Evolutionary conservation across 2,329 filamentous ascomycete genomes (phyloP).

Genomic region (Fusarium sp.): DNA sequence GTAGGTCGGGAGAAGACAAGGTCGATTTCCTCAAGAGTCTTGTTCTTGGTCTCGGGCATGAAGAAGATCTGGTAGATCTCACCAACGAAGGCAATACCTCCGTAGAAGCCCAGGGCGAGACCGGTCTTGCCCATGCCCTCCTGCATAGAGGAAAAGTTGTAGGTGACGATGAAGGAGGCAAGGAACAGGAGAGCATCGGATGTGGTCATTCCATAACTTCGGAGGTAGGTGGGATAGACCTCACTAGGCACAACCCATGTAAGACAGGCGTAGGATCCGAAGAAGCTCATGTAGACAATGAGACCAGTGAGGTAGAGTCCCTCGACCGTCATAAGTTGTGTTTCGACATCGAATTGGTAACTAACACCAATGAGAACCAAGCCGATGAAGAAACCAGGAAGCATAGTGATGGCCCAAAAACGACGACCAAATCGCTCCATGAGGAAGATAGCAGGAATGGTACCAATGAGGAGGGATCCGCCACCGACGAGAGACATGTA

Average conservation of each 20-base stretch:
- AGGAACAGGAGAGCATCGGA: conserved; percentile 77
- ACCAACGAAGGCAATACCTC: conserved; percentile 76
- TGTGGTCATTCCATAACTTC: conserved; percentile 79
- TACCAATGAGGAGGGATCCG: conserved; percentile 73
- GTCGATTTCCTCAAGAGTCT: conserved; percentile 77
- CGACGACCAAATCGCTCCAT: conserved; percentile 80
- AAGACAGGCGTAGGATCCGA: conserved; percentile 73
- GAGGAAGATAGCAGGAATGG: conserved; percentile 74
- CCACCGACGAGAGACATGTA: conserved; percentile 83
- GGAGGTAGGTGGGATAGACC: conserved; percentile 78
- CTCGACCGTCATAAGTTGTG: conserved; percentile 61
- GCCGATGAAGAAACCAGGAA: conserved; percentile 78
- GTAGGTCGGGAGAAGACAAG: conserved; percentile 74
- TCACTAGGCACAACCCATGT: conserved; percentile 77
- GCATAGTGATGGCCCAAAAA: conserved; percentile 80
- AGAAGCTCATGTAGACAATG: conserved; percentile 76
- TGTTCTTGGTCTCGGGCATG: conserved; percentile 81
- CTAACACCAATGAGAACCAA: conserved; percentile 74
- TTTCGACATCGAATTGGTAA: conserved; percentile 66
- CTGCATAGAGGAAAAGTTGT: conserved; percentile 80
- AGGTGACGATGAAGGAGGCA: conserved; percentile 78
- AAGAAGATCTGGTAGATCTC: conserved; percentile 80
- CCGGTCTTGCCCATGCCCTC: conserved; percentile 74
- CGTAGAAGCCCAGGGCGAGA: conserved; percentile 77
- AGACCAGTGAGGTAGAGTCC: conserved; percentile 76